A percentile compares a stretch with the other conserved stretches of the same genome.
These are phyloP conservation scores for Madurella fahalii DNA, from an alignment of 2,329 filamentous ascomycete species.

Conservation along the genomic window DNA sequence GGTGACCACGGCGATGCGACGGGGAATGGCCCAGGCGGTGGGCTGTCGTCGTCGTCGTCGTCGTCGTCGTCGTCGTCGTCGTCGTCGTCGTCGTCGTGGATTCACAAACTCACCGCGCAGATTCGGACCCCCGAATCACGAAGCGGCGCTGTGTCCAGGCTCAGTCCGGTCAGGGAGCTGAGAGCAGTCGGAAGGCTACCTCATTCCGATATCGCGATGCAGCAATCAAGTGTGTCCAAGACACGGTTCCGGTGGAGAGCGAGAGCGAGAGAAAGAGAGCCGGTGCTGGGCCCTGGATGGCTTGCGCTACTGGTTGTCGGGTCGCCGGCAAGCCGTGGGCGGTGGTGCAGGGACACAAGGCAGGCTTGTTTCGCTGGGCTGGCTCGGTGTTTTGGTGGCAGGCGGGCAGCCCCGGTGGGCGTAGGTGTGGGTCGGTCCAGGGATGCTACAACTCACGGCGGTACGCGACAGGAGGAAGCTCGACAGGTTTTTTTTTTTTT, in stretches of 20 bases:
- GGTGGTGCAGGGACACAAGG: constrained; percentile 14
- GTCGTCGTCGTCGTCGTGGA: neutral
- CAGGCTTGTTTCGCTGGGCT: constrained; percentile 10
- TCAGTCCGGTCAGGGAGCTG: constrained; percentile 61
- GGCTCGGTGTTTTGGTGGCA: constrained; percentile 22
- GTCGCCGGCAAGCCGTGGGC: constrained; percentile 17
- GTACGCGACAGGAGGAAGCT: constrained; percentile 14
- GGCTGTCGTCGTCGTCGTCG: too few relatives aligned
- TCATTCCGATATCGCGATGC: constrained; percentile 45
- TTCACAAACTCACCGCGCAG: constrained; percentile 2
- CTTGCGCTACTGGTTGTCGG: constrained; percentile 12
- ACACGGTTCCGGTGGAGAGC: constrained; percentile 6
- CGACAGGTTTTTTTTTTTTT: neutral
- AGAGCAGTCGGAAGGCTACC: constrained; percentile 53
- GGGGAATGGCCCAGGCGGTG: constrained; percentile 3
- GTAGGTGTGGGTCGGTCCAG: constrained; percentile 6
- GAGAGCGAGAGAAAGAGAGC: neutral
- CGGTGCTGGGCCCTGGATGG: constrained; percentile 10
- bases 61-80: too few relatives aligned
- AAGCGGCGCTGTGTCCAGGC: constrained; percentile 26
- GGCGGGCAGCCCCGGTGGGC: constrained; percentile 17
- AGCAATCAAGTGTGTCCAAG: constrained; percentile 22
- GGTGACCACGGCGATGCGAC: constrained; percentile 7
- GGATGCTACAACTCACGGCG: constrained; percentile 7
- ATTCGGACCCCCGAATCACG: constrained; percentile 12